A percentile compares a stretch with the other conserved stretches of the same genome.
phyloP scores from a whole-genome alignment of 176 grass and related monocot species.

The Oryza brachyantha region DNA sequence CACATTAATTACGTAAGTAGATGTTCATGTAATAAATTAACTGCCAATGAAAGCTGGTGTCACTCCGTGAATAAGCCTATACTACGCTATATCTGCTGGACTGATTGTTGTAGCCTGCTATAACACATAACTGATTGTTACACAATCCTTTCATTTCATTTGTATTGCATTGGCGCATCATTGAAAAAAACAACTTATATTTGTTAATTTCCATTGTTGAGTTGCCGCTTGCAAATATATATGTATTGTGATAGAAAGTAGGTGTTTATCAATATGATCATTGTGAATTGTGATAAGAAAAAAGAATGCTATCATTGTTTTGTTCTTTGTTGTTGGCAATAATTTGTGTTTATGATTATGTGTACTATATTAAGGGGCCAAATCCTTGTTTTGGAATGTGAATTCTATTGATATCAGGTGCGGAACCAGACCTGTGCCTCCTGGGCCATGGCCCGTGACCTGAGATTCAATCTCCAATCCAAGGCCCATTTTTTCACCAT shows the following conservation, averaged over 20 bases:
- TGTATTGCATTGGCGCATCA: not conserved
- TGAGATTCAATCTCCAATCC: too few relatives aligned
- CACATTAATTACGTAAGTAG: not conserved
- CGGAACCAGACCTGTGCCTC: too few relatives aligned
- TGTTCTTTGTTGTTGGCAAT: not conserved
- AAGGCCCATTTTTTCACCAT: too few relatives aligned
- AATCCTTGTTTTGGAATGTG: not conserved
- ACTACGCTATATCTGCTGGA: not conserved
- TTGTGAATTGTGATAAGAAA: not conserved
- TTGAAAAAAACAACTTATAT: not conserved
- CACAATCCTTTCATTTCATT: too few relatives aligned
- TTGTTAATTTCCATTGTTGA: not conserved
- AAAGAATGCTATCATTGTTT: not conserved
- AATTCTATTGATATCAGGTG: not conserved
- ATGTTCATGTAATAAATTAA: not conserved
- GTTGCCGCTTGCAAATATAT: not conserved
- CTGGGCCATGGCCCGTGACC: too few relatives aligned
- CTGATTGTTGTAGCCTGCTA: not conserved
- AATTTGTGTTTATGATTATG: not conserved
- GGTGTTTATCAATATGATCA: not conserved
- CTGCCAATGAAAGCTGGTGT: not conserved
- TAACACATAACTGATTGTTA: not conserved
- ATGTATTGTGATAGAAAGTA: not conserved
- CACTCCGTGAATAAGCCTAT: not conserved
- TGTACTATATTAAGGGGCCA: not conserved